Evolutionary conservation across 2,329 filamentous ascomycete species (phyloP), one percentile per base, ranked within the genome.

Genomic region (Mycosphaerella arachidis): DNA sequence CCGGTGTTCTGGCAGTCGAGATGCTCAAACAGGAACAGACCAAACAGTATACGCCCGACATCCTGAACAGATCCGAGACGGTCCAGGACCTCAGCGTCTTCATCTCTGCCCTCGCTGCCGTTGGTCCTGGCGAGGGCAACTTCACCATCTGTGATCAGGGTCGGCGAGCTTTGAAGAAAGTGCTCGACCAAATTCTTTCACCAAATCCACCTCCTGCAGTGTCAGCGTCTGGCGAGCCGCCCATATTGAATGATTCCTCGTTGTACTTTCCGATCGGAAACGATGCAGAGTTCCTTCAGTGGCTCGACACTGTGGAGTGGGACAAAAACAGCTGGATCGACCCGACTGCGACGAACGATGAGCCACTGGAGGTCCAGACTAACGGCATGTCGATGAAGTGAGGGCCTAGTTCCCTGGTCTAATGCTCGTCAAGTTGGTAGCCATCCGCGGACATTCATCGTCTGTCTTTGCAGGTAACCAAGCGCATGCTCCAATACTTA

Each of bases 21-120:
- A 66, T 80, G 9, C 72, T 79, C 2, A 76, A 75, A 45, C 77
- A 79, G 66, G 75, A 77, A 48, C 73, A 75, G 55, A 63, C 73
- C 37, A 30, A 66, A 53, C 65, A 67, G 29, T 66, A 66, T 65
- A 72, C 65, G 58, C 67, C 69, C 1, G 68, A 72, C 29, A 59
- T 75, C 8, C 67, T 79, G 0, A 75, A 76, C 12, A 71, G 77
- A 9, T 77, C 76, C 0, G 76, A 78, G 29, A 77, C 75, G 0
- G 78, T 80, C 5, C 77, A 79, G 58, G 73, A 76, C 37, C 71
- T 80, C 2, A 76, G 74, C 29, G 77, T 79, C n/a, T 77, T 79
- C 62, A 75, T 77, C 13, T 74, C 75, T 1, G 75, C 74, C 30
- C 68, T 80, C 1, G 74, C 71, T 1, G 71, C 71, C 1, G 72